phyloP scores from a whole-genome alignment of 495 filamentous ascomycete genomes.

The Aspergillus incahuasiensis region DNA sequence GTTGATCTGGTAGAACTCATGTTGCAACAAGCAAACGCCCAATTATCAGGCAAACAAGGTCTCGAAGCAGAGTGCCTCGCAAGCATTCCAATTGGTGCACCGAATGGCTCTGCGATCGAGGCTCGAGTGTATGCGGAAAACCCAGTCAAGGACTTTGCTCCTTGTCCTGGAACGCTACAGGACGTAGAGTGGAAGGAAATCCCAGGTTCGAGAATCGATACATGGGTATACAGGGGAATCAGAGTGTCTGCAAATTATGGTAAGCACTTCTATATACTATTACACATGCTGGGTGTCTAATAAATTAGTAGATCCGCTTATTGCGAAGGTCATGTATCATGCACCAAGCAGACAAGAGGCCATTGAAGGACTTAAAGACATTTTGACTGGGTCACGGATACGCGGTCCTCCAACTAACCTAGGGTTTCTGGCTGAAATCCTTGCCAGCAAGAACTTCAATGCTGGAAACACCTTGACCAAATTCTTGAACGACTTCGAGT shows the following conservation, averaged over 20 bases:
- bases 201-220: conserved; percentile 51
- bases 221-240: conserved; percentile 55
- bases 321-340: conserved; percentile 60
- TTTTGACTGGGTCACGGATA: conserved; percentile 39
- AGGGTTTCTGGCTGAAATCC: conserved; percentile 47
- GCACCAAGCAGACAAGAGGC: conserved; percentile 34
- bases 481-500: conserved; percentile 49
- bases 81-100: conserved; percentile 26
- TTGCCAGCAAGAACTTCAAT: conserved; percentile 35
- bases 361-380: conserved; percentile 39
- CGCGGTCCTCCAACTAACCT: conserved; percentile 57
- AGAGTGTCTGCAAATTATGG: conserved; percentile 52
- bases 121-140: conserved; percentile 60
- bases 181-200: conserved; percentile 47
- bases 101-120: conserved; percentile 51
- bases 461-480: conserved; percentile 50
- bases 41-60: conserved; percentile 38
- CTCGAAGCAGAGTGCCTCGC: conserved; percentile 29
- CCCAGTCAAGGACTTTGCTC: conserved; percentile 51
- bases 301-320: conserved; percentile 46
- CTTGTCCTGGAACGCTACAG: conserved; percentile 54
- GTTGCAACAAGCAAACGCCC: conserved; percentile 49
- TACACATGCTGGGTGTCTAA: not conserved
- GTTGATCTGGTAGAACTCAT: conserved; percentile 56
- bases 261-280: conserved; percentile 15